Conservation (phyloP, 2,329 filamentous ascomycete genomes). For the Alternaria gaisen region DNA sequence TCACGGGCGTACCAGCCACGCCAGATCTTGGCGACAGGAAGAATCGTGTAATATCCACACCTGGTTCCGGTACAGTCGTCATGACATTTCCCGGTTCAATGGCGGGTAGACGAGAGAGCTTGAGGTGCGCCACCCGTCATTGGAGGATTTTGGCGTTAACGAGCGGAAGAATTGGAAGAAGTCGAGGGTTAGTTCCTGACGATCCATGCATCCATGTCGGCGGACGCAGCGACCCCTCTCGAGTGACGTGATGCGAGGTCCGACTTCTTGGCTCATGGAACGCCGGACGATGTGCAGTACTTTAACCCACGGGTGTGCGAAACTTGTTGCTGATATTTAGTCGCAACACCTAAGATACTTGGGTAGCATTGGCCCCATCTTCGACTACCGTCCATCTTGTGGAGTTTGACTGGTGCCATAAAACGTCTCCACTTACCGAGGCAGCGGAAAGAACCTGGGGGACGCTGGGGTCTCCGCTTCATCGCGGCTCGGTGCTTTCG, state of each 20-base stretch:
- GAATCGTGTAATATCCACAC: conserved; percentile 15
- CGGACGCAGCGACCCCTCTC: conserved; percentile 16
- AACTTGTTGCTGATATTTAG: background rate
- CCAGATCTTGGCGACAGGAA: conserved; percentile 18
- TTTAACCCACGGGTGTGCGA: background rate
- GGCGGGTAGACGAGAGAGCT: conserved; percentile 4
- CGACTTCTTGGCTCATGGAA: conserved; percentile 2
- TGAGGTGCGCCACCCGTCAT: conserved; percentile 20
- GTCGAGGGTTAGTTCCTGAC: conserved; percentile 18
- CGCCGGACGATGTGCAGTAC: background rate
- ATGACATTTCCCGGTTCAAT: conserved; percentile 17
- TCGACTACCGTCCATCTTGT: background rate
- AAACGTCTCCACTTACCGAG: conserved; percentile 15
- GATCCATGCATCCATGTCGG: conserved; percentile 29
- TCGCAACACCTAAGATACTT: background rate
- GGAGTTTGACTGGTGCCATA: background rate
- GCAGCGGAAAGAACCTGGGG: conserved; percentile 13
- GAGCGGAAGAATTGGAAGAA: conserved; percentile 31
- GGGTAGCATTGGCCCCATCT: background rate
- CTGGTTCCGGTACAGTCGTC: conserved; percentile 13
- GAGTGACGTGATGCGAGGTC: conserved; percentile 12
- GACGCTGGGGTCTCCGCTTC: conserved; percentile 12
- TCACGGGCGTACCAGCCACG: conserved; percentile 9
- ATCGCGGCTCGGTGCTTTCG: conserved; percentile 8
- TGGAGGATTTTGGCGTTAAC: conserved; percentile 33